Conservation (phyloP, 1,139 yeast genomes). For the Suhomyces kunorum region DNA sequence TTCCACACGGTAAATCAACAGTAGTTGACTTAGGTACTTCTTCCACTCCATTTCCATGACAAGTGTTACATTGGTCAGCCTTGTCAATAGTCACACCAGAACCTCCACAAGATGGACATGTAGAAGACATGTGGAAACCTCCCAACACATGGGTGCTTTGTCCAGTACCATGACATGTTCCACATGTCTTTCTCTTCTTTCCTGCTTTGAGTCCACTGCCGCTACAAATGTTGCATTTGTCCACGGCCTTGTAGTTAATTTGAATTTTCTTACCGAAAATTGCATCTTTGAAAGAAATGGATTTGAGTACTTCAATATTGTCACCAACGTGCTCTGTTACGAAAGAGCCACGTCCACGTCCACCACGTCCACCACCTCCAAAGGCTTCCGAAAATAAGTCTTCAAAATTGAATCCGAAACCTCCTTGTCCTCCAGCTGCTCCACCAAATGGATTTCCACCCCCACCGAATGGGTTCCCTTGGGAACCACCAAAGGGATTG, state of each 20-base stretch:
- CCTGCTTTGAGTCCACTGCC: slow-evolving; percentile 86
- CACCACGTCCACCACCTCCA: slow-evolving; percentile 42
- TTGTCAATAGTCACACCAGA: slow-evolving; percentile 76
- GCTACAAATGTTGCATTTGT: slow-evolving; percentile 73
- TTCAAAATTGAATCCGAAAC: slow-evolving; percentile 70
- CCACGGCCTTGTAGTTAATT: slow-evolving; percentile 73
- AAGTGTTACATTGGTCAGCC: slow-evolving; percentile 69
- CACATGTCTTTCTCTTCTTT: slow-evolving; percentile 75
- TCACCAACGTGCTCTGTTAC: slow-evolving; percentile 86
- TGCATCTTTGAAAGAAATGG: slow-evolving; percentile 81
- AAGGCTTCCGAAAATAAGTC: slow-evolving; percentile 84
- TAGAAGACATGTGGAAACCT: slow-evolving; percentile 96
- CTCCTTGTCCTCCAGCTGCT: slow-evolving; percentile 44
- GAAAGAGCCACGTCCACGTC: slow-evolving; percentile 40
- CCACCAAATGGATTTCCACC: slow-evolving; percentile 13
- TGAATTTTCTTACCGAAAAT: slow-evolving; percentile 73
- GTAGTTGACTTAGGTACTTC: slow-evolving; percentile 67
- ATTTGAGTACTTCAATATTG: slow-evolving; percentile 76
- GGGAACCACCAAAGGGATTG: slow-evolving; percentile 45
- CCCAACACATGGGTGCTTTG: slow-evolving; percentile 84
- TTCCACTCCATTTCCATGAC: slow-evolving; percentile 89
- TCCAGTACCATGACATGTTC: slow-evolving; percentile 92
- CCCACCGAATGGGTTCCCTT: slow-evolving; percentile 36
- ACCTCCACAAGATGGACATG: slow-evolving; percentile 87
- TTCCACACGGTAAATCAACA: slow-evolving; percentile 86